A percentile compares a stretch with the other conserved stretches of the same genome.
Evolutionary conservation across 2,329 filamentous ascomycete species (phyloP).

Genomic region (Alternaria consortialis): DNA sequence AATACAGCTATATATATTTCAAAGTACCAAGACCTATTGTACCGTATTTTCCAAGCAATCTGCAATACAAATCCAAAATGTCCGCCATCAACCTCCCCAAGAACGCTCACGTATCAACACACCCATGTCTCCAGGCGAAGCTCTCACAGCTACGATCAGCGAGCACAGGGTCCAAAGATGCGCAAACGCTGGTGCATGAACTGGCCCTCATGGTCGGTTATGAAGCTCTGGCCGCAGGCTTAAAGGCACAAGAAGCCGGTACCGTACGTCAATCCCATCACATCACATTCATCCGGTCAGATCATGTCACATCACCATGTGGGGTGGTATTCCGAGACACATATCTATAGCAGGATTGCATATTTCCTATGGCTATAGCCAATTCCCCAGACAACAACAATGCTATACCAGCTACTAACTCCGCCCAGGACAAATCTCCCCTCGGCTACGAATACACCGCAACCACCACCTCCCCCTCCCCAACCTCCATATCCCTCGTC

Average conservation of each 20-base stretch:
- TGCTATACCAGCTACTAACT: not conserved
- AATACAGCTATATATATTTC: not conserved
- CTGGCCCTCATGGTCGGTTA: slow-evolving; percentile 83
- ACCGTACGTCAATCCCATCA: slow-evolving; percentile 63
- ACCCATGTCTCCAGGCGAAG: slow-evolving; percentile 88
- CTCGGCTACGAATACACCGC: slow-evolving; percentile 79
- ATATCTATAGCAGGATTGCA: not conserved
- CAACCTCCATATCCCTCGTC: slow-evolving; percentile 78
- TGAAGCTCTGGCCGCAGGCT: slow-evolving; percentile 75
- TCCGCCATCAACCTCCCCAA: slow-evolving; percentile 54
- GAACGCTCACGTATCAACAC: slow-evolving; percentile 78
- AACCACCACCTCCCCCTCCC: slow-evolving; percentile 68
- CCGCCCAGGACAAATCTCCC: slow-evolving; percentile 74
- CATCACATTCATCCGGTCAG: not conserved
- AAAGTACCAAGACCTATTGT: not conserved
- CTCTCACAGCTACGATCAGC: slow-evolving; percentile 86
- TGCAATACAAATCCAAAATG: slow-evolving; percentile 29
- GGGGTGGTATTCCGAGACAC: not conserved
- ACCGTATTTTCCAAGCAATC: not conserved
- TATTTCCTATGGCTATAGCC: slow-evolving; percentile 1
- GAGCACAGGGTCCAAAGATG: slow-evolving; percentile 74
- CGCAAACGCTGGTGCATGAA: slow-evolving; percentile 83
- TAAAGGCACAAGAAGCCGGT: slow-evolving; percentile 67
- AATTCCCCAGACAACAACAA: too few relatives aligned
- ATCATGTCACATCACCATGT: not conserved